These are phyloP conservation scores for Tetrapyrgos nigripes DNA, from an alignment of 1,284 basidiomycete genomes.

Conservation along the genomic window DNA sequence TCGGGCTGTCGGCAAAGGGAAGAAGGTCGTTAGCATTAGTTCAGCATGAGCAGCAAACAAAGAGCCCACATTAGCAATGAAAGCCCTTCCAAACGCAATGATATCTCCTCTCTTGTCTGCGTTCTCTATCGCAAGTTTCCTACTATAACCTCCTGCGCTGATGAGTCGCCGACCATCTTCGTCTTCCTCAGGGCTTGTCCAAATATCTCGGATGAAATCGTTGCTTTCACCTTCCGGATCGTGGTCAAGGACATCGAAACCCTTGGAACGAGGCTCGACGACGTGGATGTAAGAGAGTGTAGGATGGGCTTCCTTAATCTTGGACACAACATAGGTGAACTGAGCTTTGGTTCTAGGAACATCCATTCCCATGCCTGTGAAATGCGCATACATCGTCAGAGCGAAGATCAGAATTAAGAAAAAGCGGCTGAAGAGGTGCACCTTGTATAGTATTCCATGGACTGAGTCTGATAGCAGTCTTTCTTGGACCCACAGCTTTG, in stretches of 20 bases:
- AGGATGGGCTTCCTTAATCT: conserved; percentile 37
- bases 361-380: conserved; percentile 42
- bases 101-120: conserved; percentile 43
- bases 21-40: not conserved
- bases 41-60: not conserved
- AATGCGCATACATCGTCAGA: conserved; percentile 21
- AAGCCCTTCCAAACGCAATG: conserved; percentile 52
- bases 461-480: conserved; percentile 56
- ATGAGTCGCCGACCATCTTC: conserved; percentile 34
- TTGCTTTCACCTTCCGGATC: conserved; percentile 21
- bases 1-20: conserved; percentile 62
- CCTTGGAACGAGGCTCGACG: conserved; percentile 40
- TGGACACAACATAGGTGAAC: conserved; percentile 36
- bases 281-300: conserved; percentile 56
- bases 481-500: conserved; percentile 41
- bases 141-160: conserved; percentile 35
- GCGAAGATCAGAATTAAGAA: not conserved
- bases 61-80: conserved; percentile 45
- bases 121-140: conserved; percentile 38
- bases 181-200: conserved; percentile 25
- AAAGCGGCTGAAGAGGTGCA: conserved; percentile 7
- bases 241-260: not conserved
- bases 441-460: conserved; percentile 52
- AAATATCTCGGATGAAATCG: conserved; percentile 38
- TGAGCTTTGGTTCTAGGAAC: conserved; percentile 45